These are phyloP conservation scores for Podospora australis DNA, from an alignment of 495 filamentous ascomycete species.

Conservation along the genomic window DNA sequence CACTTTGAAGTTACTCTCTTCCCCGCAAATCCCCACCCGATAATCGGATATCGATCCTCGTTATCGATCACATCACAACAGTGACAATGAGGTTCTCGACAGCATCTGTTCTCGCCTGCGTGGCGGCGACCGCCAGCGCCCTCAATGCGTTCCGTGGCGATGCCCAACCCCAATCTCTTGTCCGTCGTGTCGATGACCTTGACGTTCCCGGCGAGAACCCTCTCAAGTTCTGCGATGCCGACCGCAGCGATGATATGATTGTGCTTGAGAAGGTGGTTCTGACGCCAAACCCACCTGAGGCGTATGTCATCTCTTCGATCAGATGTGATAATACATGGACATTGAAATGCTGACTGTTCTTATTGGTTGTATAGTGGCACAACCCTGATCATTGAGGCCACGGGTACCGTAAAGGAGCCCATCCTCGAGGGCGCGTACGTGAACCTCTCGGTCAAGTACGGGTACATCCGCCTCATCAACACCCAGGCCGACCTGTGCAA, in stretches of 20 bases:
- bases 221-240: conserved; percentile 62
- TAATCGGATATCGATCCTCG: conserved; percentile 12
- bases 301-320: conserved; percentile 54
- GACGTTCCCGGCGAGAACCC: conserved; percentile 71
- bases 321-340: not conserved
- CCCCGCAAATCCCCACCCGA: conserved; percentile 5
- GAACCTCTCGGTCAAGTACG: conserved; percentile 83
- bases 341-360: conserved; percentile 1
- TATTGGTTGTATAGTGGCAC: conserved; percentile 53
- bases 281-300: conserved; percentile 73
- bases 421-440: conserved; percentile 76
- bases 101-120: conserved; percentile 31
- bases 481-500: conserved; percentile 79
- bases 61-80: too few relatives aligned
- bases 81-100: conserved; percentile 41
- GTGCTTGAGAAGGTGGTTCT: conserved; percentile 74
- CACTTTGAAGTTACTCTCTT: not conserved
- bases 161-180: conserved; percentile 27
- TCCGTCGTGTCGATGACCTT: conserved; percentile 30
- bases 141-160: conserved; percentile 33
- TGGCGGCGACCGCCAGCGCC: conserved; percentile 34
- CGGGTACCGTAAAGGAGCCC: conserved; percentile 58
- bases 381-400: conserved; percentile 70
- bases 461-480: conserved; percentile 79
- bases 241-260: conserved; percentile 56